Percentiles rank a stretch among this genome's conserved stretches.
phyloP scores from a whole-genome alignment of 345 rosid species.

The Crucihimalaya himalaica region DNA sequence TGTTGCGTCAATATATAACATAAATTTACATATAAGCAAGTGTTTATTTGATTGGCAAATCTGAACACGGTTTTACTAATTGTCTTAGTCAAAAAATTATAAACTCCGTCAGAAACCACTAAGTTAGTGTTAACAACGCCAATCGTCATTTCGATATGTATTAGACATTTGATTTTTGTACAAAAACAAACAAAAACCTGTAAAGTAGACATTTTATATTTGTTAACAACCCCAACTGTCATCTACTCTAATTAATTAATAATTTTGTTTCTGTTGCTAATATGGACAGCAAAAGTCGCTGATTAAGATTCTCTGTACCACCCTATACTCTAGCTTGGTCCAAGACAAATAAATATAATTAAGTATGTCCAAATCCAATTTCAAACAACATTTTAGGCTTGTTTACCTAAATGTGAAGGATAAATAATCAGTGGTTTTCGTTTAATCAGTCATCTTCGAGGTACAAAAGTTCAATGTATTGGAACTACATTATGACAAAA shows the following conservation, averaged over 20 bases:
- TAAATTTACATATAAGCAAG: not conserved
- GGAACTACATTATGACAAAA: not conserved
- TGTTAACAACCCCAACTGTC: constrained; percentile 13
- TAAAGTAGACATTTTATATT: not conserved
- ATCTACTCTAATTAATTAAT: not conserved
- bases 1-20: not conserved
- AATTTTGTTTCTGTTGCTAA: constrained; percentile 13
- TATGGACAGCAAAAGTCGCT: constrained; percentile 17
- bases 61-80: not conserved
- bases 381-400: not conserved
- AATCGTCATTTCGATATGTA: no score
- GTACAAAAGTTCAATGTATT: not conserved
- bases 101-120: not conserved
- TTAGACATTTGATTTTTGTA: no score
- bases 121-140: not conserved
- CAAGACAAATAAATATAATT: constrained; percentile 7
- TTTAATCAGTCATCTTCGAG: not conserved
- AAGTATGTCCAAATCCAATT: constrained; percentile 6
- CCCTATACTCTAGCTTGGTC: constrained; percentile 5
- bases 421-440: not conserved
- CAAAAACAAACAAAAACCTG: no score
- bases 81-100: not conserved
- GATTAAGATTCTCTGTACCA: constrained; percentile 12
- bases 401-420: not conserved
- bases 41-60: not conserved